A percentile compares a stretch with the other conserved stretches of the same genome.
Conservation (phyloP, 2,329 filamentous ascomycete species). For the Penicillium vulpinum region DNA sequence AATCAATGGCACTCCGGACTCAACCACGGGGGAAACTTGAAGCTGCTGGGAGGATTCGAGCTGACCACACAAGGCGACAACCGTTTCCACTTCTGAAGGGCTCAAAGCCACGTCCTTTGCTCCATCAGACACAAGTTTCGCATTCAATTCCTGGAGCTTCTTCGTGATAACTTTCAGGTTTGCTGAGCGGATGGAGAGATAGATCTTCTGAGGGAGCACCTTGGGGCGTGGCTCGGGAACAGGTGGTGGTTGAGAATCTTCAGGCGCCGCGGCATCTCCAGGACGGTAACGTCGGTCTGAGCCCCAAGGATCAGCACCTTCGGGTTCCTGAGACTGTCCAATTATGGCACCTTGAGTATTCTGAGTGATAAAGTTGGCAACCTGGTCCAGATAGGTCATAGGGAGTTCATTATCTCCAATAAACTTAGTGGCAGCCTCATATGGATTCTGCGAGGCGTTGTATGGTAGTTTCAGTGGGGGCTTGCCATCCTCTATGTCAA, state of each 20-base stretch:
- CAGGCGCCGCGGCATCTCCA: constrained; percentile 56
- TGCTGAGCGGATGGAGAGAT: constrained; percentile 73
- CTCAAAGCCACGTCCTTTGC: constrained; percentile 74
- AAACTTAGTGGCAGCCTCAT: constrained; percentile 87
- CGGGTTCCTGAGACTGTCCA: constrained; percentile 58
- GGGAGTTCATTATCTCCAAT: constrained; percentile 86
- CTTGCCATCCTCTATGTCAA: constrained; percentile 92
- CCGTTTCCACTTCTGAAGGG: constrained; percentile 64
- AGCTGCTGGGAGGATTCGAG: constrained; percentile 54
- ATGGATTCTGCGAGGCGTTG: constrained; percentile 89
- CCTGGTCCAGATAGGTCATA: constrained; percentile 82
- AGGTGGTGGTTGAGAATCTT: constrained; percentile 25
- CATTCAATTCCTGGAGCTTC: constrained; percentile 73
- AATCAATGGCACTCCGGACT: constrained; percentile 62
- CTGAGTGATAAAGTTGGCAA: constrained; percentile 85
- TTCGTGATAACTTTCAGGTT: constrained; percentile 71
- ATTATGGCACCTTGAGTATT: constrained; percentile 86
- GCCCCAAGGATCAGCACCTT: constrained; percentile 70
- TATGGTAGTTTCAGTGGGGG: constrained; percentile 91
- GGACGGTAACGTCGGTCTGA: constrained; percentile 77
- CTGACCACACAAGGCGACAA: constrained; percentile 62
- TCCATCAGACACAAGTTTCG: constrained; percentile 65
- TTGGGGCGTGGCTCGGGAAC: constrained; percentile 52
- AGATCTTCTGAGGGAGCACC: constrained; percentile 74
- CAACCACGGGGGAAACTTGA: constrained; percentile 50